Evolutionary conservation across 441 rosid species (phyloP).

Genomic region (Pelargonium cotyledonis): DNA sequence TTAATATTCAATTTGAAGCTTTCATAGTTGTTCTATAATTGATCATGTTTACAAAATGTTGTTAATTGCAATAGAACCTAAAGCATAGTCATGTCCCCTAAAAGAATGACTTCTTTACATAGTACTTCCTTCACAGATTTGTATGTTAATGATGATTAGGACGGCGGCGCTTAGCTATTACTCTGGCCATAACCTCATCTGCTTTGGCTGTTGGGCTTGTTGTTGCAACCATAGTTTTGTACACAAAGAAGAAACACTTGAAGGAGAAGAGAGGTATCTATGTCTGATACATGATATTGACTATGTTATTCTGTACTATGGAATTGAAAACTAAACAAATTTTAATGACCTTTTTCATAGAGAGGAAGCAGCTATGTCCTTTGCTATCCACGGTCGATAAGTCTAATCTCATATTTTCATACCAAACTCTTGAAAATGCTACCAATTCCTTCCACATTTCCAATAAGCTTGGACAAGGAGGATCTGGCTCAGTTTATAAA

Average conservation of each 20-base stretch:
- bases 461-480: conserved; percentile 84
- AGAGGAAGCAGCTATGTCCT: conserved; percentile 56
- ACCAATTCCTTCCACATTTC: conserved; percentile 58
- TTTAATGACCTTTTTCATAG: conserved; percentile 31
- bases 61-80: too few relatives aligned
- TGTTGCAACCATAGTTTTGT: conserved; percentile 31
- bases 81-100: too few relatives aligned
- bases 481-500: conserved; percentile 79
- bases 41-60: too few relatives aligned
- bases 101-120: too few relatives aligned
- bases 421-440: conserved; percentile 71
- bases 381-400: conserved; percentile 40
- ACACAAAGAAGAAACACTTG: conserved; percentile 31
- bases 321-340: neutral
- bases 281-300: neutral
- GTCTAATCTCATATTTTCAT: conserved; percentile 65
- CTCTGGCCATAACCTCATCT: conserved; percentile 44
- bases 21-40: too few relatives aligned
- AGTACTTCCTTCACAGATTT: too few relatives aligned
- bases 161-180: conserved; percentile 35
- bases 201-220: conserved; percentile 42
- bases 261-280: conserved; percentile 46
- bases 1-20: too few relatives aligned
- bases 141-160: conserved; percentile 29
- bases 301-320: neutral